These are phyloP conservation scores for Rhodotorula babjevae DNA, from an alignment of 768 basidiomycete genomes.

Conservation along the genomic window DNA sequence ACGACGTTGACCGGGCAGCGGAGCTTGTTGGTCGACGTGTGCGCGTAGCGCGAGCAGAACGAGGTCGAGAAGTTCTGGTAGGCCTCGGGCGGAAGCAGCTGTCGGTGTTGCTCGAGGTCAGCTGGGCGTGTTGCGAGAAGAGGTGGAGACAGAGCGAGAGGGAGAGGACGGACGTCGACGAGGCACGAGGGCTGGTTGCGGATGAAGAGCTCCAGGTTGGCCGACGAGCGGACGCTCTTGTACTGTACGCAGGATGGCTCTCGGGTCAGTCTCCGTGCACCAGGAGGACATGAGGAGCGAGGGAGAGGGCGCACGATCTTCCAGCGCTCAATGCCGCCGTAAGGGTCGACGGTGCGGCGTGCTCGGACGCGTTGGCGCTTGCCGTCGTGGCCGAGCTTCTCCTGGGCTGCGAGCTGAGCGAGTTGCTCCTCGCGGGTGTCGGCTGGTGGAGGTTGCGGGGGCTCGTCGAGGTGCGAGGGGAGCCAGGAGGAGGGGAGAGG, in stretches of 20 bases:
- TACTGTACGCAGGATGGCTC: neutral
- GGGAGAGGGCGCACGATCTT: constrained; percentile 57
- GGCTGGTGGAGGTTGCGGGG: constrained; percentile 65
- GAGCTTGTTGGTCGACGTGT: constrained; percentile 98
- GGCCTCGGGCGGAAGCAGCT: constrained; percentile 91
- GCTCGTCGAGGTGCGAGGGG: constrained; percentile 63
- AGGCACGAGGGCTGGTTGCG: constrained; percentile 75
- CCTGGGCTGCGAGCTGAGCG: constrained; percentile 64
- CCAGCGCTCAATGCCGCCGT: constrained; percentile 83
- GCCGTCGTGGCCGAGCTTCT: constrained; percentile 57
- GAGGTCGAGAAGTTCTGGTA: constrained; percentile 91
- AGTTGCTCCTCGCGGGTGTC: constrained; percentile 76
- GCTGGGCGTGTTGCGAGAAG: neutral
- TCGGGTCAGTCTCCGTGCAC: neutral
- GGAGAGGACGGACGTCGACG: constrained; percentile 61
- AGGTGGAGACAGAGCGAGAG: too few species aligned
- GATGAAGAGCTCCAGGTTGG: constrained; percentile 46
- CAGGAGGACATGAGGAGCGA: neutral
- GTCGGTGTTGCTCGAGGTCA: neutral
- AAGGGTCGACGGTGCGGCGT: constrained; percentile 82
- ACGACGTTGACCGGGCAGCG: constrained; percentile 95
- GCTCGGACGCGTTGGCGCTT: constrained; percentile 54
- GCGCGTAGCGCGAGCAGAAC: constrained; percentile 91
- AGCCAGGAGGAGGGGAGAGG: constrained; percentile 56
- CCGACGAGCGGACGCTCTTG: constrained; percentile 17